Base-by-base conservation (phyloP, 1,284 basidiomycete species). In the Cutaneotrichosporon cyanovorans region DNA sequence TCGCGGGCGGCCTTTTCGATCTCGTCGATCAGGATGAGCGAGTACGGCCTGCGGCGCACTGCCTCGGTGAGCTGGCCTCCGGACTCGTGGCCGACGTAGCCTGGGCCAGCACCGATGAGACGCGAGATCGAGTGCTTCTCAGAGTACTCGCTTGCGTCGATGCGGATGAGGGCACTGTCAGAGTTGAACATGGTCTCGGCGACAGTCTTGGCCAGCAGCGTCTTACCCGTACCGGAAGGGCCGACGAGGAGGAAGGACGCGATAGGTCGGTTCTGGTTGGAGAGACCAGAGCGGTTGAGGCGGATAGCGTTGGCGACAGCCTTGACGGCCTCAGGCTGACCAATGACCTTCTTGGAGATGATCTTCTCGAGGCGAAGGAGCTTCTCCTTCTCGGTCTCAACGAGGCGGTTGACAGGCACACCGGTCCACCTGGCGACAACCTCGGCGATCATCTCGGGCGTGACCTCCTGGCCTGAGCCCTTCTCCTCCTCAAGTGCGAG, bases 41-140 rank as follows among this genome's bases (percentile, higher is more conserved):
- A 59, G 55, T 72, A 72, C 4, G 69, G 88, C 58, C 82, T 83
- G 22, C 87, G 76, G 25, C 88, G 76, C 20, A 92, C 87, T n/a
- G 85, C 86, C 66, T 92, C 90, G 1, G 87, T 91, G 38, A 93
- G 69, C 62, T 91, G 86, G 19, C 85, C 73, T 9, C 72, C 73
- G 70, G 93, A 87, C 61, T 96, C 89, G 61, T 89, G 88, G 2
- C 92, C 93, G 16, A 97, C 84, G 61, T 91, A 95, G 7, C 91
- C 89, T 5, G 89, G 87, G 0, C 89, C 86, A 0, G 90, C 86
- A 51, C 90, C 91, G 42, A 95, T 87, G 16, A 95, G 74, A 3
- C 89, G 78, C 1, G 87, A 89, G 34, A 95, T 84, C 0, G 87
- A 91, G 62, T 95, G 87, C 49, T 87, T 79, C 58, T 92, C 89